Percentiles rank a stretch among this genome's conserved stretches.
Conservation (phyloP, 352 stramenopile species). For the Pythium aristosporum region DNA sequence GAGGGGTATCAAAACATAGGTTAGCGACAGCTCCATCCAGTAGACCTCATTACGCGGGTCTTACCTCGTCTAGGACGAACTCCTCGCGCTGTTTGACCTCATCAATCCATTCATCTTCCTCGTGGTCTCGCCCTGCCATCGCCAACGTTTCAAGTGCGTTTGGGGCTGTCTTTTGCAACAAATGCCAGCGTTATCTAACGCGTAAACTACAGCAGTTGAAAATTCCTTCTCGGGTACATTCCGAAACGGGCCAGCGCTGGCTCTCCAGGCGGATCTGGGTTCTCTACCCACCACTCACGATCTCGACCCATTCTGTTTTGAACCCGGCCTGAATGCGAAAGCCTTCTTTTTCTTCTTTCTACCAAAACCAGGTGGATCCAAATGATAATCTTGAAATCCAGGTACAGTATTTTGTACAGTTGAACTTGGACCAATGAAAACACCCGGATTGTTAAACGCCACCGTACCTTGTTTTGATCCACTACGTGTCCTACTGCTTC, state of each 20-base stretch:
- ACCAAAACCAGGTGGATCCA: constrained; percentile 8
- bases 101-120: constrained; percentile 67
- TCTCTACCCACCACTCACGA: constrained; percentile 5
- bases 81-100: constrained; percentile 48
- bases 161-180: constrained; percentile 13
- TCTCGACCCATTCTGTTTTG: not conserved
- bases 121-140: constrained; percentile 58
- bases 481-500: constrained; percentile 17
- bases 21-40: constrained; percentile 20
- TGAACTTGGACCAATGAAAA: not conserved
- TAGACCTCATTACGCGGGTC: not conserved
- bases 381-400: not conserved
- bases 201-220: constrained; percentile 26
- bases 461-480: constrained; percentile 3
- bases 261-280: constrained; percentile 19
- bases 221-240: constrained; percentile 21
- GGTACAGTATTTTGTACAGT: not conserved
- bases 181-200: constrained; percentile 18
- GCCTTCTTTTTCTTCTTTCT: constrained; percentile 11
- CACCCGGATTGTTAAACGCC: not conserved
- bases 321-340: constrained; percentile 34
- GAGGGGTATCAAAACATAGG: constrained; percentile 12
- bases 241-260: constrained; percentile 11
- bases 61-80: constrained; percentile 64
- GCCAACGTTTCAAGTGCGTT: constrained; percentile 30